Evolutionary conservation across 2,329 filamentous ascomycete genomes (phyloP).

Genomic region (Hortaea sp.): DNA sequence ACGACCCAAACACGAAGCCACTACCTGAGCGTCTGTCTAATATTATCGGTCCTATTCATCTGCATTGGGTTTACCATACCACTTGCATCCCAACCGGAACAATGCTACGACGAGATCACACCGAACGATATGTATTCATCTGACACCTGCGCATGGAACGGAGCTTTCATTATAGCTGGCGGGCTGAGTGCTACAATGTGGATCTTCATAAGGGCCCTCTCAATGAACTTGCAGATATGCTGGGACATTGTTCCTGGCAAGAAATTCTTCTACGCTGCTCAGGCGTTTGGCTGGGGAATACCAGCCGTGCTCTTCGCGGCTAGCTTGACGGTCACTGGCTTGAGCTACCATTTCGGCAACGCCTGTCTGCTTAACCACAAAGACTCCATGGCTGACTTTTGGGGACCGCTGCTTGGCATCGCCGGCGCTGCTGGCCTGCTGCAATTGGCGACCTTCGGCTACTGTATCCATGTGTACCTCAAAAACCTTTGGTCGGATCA

Average conservation of each 20-base stretch:
- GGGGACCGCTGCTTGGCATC: conserved; percentile 78
- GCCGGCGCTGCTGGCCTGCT: conserved; percentile 65
- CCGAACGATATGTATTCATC: conserved; percentile 84
- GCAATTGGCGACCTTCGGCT: conserved; percentile 71
- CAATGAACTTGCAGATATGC: conserved; percentile 92
- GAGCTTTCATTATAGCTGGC: conserved; percentile 74
- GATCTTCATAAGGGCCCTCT: conserved; percentile 82
- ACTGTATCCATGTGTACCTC: conserved; percentile 93
- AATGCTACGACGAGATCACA: conserved; percentile 85
- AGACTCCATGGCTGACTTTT: conserved; percentile 74
- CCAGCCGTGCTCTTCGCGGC: conserved; percentile 65
- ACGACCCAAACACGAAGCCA: conserved; percentile 85
- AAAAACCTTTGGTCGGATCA: conserved; percentile 65
- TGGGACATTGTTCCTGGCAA: conserved; percentile 88
- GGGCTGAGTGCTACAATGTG: conserved; percentile 79
- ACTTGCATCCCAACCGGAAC: conserved; percentile 62
- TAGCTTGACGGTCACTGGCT: conserved; percentile 74
- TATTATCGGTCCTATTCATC: conserved; percentile 65
- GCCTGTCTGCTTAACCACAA: conserved; percentile 92
- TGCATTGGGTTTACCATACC: conserved; percentile 91
- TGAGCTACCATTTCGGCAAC: conserved; percentile 85
- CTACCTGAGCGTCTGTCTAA: conserved; percentile 83
- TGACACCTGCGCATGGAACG: conserved; percentile 76
- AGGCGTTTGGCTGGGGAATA: conserved; percentile 74
- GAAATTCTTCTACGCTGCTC: conserved; percentile 79